Evolutionary conservation across 2,329 filamentous ascomycete genomes (phyloP).

Genomic region (Leptographium flavum): DNA sequence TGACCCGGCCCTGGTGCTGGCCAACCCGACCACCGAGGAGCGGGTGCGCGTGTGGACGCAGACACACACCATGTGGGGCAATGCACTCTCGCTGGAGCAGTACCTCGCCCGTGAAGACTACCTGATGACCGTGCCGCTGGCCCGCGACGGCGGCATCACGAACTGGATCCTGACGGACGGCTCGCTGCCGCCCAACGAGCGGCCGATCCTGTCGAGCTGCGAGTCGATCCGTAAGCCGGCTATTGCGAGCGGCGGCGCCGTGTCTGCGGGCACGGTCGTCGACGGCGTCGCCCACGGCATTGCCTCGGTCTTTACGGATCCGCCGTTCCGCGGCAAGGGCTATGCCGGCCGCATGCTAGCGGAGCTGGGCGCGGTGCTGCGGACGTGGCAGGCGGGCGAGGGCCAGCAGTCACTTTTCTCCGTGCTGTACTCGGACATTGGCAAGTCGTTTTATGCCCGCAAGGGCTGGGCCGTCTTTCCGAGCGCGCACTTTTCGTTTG

Average conservation of each 20-base stretch:
- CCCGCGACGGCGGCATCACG: conserved; percentile 41
- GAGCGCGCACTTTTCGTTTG: conserved; percentile 57
- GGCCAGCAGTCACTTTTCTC: conserved; percentile 43
- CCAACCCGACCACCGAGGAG: conserved; percentile 42
- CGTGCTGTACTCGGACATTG: conserved; percentile 75
- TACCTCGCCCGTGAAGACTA: conserved; percentile 47
- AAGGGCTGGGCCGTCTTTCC: conserved; percentile 64
- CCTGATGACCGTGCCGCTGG: conserved; percentile 42
- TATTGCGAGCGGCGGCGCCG: conserved; percentile 8
- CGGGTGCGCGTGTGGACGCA: conserved; percentile 37
- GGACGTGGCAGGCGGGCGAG: conserved; percentile 19
- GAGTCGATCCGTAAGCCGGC: conserved; percentile 49
- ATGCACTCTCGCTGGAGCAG: conserved; percentile 33
- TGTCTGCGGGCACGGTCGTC: conserved; percentile 5
- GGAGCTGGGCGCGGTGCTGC: conserved; percentile 39
- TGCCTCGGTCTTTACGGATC: conserved; percentile 64
- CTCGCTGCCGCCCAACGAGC: conserved; percentile 21
- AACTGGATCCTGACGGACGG: conserved; percentile 49
- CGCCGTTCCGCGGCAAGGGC: conserved; percentile 51
- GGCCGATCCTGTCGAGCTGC: conserved; percentile 47
- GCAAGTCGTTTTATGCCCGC: conserved; percentile 64
- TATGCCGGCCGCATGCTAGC: conserved; percentile 67
- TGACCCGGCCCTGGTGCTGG: conserved; percentile 29
- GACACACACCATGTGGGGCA: conserved; percentile 44
- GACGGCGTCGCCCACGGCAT: conserved; percentile 59